Base-by-base conservation (phyloP, 768 basidiomycete species). In the Suillus americanus region DNA sequence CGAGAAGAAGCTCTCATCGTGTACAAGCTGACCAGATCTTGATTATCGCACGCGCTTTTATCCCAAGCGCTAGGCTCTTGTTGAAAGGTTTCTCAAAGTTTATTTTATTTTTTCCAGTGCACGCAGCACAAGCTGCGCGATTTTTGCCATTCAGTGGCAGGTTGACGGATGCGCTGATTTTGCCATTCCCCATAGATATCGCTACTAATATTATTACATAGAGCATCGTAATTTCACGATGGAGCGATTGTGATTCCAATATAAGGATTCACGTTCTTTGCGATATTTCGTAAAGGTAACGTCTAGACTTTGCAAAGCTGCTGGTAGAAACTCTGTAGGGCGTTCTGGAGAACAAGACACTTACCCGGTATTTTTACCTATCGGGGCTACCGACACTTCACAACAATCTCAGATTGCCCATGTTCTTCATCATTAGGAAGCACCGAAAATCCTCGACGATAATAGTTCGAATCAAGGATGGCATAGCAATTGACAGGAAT, bases 81-180 rank as follows among this genome's bases (percentile, higher is more conserved):
- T 48, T 6, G 13, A 20, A 13, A 40, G n/a, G 33, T 30, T 33
- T 54, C 35, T 35, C 35, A 35, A 25, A n/a, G 30, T 54, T 53
- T 53, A 20, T n/a, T 60, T 61, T 62, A 53, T 43, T 54, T 54
- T 54, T 54, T 35, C 48, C 63, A 62, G 48, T 61, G 57, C 7
- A 13, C 16, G 23, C 60, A 57, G 25, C 25, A n/a, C 67, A 67
- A 64, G 8, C 12, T 66, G 66, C 64, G 73, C 46, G 56, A 48
- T 73, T 74, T 74, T 73, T 45, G 73, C 73, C 61, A 74, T 76
- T 74, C 62, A 65, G 1, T 7, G 38, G 2, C 35, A 14, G 3
- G 48, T 55, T 25, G 40, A 35, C 25, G 7, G 7, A 28, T 74
- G 74, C 66, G 74, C 61, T 65, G 56, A 73, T 75, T 74, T 75